A percentile compares a stretch with the other conserved stretches of the same genome.
Conservation (phyloP, 345 rosid species). For the Aquilaria malaccensis region DNA sequence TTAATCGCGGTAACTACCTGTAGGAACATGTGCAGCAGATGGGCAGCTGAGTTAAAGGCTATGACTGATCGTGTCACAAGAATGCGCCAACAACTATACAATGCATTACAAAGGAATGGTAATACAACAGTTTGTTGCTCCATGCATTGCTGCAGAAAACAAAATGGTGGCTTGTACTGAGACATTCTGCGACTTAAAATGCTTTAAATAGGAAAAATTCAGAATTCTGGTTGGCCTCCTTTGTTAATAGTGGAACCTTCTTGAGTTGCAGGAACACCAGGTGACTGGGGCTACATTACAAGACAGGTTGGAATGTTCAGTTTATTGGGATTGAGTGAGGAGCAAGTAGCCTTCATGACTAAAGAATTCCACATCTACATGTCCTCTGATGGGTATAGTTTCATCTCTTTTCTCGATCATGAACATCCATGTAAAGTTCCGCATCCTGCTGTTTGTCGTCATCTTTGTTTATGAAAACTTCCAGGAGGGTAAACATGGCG, state of each 20-base stretch:
- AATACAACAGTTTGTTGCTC: not conserved
- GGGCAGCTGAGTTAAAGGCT: slow-evolving; percentile 68
- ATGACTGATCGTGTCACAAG: slow-evolving; percentile 57
- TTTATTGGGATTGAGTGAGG: slow-evolving; percentile 50
- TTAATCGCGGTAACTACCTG: not conserved
- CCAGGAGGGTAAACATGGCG: slow-evolving; percentile 80
- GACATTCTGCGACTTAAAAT: not conserved
- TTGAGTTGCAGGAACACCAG: slow-evolving; percentile 52
- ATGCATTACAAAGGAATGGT: slow-evolving; percentile 52
- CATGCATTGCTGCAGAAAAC: not conserved
- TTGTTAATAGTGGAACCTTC: not conserved
- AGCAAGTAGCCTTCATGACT: slow-evolving; percentile 60
- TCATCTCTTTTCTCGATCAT: not conserved
- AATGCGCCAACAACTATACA: slow-evolving; percentile 56
- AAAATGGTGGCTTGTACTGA: not conserved
- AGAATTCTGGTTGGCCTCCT: not conserved
- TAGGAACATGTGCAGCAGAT: slow-evolving; percentile 50
- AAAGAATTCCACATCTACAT: slow-evolving; percentile 60
- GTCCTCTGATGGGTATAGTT: slow-evolving; percentile 58
- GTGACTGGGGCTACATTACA: slow-evolving; percentile 68
- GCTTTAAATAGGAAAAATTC: not conserved
- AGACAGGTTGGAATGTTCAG: slow-evolving; percentile 72
- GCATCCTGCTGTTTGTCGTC: too few relatives aligned
- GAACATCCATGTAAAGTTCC: too few relatives aligned
- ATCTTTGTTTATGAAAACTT: not conserved